Evolutionary conservation across 2,329 filamentous ascomycete species (phyloP).

Genomic region (Aspergillus fischeri): DNA sequence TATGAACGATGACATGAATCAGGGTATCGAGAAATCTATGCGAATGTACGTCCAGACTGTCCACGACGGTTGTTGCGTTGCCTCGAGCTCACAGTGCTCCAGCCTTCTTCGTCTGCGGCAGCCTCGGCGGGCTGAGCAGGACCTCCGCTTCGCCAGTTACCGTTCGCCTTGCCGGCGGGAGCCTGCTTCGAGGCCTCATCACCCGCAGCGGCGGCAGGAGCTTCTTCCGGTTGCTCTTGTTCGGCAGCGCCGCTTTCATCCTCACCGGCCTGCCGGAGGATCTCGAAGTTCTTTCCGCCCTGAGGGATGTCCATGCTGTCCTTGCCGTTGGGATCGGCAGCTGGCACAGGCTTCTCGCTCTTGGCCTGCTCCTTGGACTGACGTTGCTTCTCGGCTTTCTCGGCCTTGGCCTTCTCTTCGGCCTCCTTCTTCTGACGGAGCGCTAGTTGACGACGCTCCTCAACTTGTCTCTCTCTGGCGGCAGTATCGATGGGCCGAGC

Average conservation of each 20-base stretch:
- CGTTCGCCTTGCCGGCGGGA: conserved; percentile 39
- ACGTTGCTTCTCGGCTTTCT: conserved; percentile 61
- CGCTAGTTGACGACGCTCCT: conserved; percentile 74
- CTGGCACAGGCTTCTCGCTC: conserved; percentile 28
- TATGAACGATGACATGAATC: conserved; percentile 17
- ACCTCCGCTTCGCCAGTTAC: conserved; percentile 38
- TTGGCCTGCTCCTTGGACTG: conserved; percentile 39
- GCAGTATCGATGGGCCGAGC: conserved; percentile 93
- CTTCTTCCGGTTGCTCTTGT: conserved; percentile 48
- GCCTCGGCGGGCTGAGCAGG: conserved; percentile 28
- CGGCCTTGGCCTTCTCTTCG: conserved; percentile 76
- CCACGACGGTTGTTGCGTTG: conserved; percentile 44
- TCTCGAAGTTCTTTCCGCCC: conserved; percentile 51
- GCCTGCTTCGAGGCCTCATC: conserved; percentile 54
- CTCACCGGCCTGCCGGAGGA: conserved; percentile 49
- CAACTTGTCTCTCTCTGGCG: conserved; percentile 80
- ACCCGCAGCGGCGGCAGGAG: conserved; percentile 41
- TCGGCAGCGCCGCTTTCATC: conserved; percentile 47
- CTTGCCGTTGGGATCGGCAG: conserved; percentile 38
- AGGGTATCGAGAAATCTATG: conserved; percentile 37
- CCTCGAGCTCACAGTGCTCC: conserved; percentile 46
- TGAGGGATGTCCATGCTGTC: conserved; percentile 38
- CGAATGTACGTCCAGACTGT: conserved; percentile 34
- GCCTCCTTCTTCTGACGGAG: conserved; percentile 80
- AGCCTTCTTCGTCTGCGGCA: conserved; percentile 42